A percentile compares a stretch with the other conserved stretches of the same genome.
phyloP scores from a whole-genome alignment of 139 green algal genomes.

The Raphidocelis subcapitata region DNA sequence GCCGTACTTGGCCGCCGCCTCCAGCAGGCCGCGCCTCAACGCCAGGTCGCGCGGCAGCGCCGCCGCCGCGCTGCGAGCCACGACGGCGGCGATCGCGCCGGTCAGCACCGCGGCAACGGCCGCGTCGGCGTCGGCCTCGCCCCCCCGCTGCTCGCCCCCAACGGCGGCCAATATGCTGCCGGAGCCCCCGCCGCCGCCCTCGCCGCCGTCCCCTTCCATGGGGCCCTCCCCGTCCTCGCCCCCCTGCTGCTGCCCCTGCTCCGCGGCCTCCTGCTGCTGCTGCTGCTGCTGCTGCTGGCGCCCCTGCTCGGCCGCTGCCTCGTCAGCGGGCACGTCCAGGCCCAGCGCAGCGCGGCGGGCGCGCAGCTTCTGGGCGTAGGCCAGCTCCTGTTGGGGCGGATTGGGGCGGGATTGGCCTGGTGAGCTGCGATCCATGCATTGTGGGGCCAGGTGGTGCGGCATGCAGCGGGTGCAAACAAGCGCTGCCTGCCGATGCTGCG shows the following conservation, averaged over 20 bases:
- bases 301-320: background rate
- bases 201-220: conserved; percentile 5
- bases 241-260: background rate
- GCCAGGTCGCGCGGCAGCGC: conserved; percentile 32
- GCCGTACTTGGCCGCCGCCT: conserved; percentile 46
- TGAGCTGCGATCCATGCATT: no score
- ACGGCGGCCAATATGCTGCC: background rate
- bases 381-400: conserved; percentile 70
- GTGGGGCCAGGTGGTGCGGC: background rate
- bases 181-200: background rate
- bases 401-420: no score
- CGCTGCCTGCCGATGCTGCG: background rate
- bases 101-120: conserved; percentile 62
- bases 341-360: conserved; percentile 72
- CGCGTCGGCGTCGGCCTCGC: conserved; percentile 32
- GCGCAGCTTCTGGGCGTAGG: conserved; percentile 77
- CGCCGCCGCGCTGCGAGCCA: conserved; percentile 50
- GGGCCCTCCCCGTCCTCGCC: conserved; percentile 10
- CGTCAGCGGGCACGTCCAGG: conserved; percentile 35
- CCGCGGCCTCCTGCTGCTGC: conserved; percentile 11
- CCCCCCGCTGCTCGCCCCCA: background rate
- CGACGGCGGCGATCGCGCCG: conserved; percentile 62
- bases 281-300: conserved; percentile 5
- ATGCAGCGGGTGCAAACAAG: background rate
- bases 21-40: conserved; percentile 45